Percentiles rank a stretch among this genome's conserved stretches.
Conservation (phyloP, 1,284 basidiomycete genomes). For the Agroathelia rolfsii region DNA sequence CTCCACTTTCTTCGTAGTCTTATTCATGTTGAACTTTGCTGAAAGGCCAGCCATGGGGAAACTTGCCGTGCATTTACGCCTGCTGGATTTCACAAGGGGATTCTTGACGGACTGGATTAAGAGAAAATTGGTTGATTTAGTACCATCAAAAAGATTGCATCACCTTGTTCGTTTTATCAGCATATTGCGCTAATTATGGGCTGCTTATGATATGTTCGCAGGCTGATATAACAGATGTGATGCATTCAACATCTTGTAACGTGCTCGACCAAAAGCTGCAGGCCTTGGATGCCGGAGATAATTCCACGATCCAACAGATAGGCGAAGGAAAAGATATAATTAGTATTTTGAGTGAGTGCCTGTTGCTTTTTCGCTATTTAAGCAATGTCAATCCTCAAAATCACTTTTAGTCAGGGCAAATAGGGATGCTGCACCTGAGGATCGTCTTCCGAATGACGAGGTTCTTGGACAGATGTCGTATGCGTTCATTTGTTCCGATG, state of each 20-base stretch:
- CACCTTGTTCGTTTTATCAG: too few relatives aligned
- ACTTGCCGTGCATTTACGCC: conserved; percentile 22
- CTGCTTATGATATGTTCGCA: conserved; percentile 32
- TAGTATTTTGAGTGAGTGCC: conserved; percentile 29
- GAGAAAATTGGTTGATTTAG: conserved; percentile 23
- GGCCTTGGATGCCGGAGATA: conserved; percentile 14
- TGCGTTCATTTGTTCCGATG: conserved; percentile 3
- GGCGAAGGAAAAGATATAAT: conserved; percentile 34
- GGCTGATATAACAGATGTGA: conserved; percentile 22
- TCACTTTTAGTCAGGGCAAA: conserved; percentile 10
- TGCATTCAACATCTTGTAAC: conserved; percentile 24
- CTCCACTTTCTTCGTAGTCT: background rate
- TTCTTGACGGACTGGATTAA: conserved; percentile 33
- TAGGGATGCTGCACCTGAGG: conserved; percentile 7
- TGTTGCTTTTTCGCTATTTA: too few relatives aligned
- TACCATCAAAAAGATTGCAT: conserved; percentile 22
- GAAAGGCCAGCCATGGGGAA: conserved; percentile 39
- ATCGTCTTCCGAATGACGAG: conserved; percentile 11
- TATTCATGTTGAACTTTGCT: conserved; percentile 9
- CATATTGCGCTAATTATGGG: too few relatives aligned
- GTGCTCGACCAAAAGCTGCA: conserved; percentile 26
- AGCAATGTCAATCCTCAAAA: background rate
- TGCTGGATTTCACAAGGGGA: conserved; percentile 22
- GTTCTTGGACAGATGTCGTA: conserved; percentile 17
- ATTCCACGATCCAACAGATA: conserved; percentile 18